These are phyloP conservation scores for Termitomyces titanicus DNA, from an alignment of 768 basidiomycete species.

Conservation along the genomic window DNA sequence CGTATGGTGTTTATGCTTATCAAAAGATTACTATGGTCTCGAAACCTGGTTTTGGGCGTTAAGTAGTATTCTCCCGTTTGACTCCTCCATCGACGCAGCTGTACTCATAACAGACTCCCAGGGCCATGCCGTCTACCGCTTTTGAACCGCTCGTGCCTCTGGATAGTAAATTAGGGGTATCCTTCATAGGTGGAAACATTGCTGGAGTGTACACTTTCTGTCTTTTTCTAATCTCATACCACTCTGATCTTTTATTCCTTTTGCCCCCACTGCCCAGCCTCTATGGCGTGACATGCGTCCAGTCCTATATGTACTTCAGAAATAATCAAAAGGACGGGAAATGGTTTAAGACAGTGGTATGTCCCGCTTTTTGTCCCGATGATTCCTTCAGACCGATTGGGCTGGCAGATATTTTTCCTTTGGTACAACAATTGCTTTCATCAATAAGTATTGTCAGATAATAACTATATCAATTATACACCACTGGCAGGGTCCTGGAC, in stretches of 20 bases:
- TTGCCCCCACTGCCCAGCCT: not conserved
- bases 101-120: no score
- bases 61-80: no score
- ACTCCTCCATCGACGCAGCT: no score
- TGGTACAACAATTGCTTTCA: no score
- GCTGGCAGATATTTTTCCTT: not conserved
- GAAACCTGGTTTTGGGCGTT: no score
- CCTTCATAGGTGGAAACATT: not conserved
- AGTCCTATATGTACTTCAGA: constrained; percentile 1
- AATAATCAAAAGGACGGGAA: not conserved
- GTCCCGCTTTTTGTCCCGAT: not conserved
- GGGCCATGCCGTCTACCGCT: not conserved
- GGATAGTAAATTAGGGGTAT: not conserved
- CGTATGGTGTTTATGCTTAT: no score
- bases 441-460: no score
- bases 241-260: not conserved
- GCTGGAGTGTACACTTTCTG: not conserved
- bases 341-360: constrained; percentile 2
- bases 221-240: not conserved
- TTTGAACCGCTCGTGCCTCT: not conserved
- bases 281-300: constrained; percentile 5
- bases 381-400: not conserved
- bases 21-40: no score
- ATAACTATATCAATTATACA: not conserved
- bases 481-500: not conserved